These are phyloP conservation scores for Anthoceros angustus DNA, from an alignment of 225 moss, liverwort and hornwort genomes.

Conservation along the genomic window DNA sequence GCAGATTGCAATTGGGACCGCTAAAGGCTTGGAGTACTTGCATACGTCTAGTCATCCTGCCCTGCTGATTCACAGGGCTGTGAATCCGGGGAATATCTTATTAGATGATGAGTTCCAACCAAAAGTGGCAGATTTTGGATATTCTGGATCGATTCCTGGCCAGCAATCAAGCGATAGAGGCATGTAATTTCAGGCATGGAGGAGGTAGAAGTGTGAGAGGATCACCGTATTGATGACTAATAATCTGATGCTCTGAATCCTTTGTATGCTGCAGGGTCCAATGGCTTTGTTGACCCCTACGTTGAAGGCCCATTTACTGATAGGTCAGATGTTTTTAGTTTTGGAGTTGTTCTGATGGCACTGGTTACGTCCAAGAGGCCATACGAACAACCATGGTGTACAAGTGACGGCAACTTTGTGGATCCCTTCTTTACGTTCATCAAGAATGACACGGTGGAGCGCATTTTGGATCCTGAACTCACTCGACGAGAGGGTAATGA, in stretches of 20 bases:
- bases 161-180: too few relatives aligned
- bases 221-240: background rate
- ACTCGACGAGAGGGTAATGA: background rate
- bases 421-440: background rate
- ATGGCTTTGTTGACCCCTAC: background rate
- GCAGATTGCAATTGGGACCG: background rate
- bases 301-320: background rate
- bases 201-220: background rate
- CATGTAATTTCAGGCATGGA: too few relatives aligned
- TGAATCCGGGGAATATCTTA: background rate
- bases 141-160: too few relatives aligned
- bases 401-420: background rate
- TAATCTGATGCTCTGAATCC: background rate
- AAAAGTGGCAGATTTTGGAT: background rate
- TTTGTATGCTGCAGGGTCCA: background rate
- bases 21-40: conserved; percentile 1
- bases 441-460: background rate
- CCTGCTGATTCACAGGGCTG: background rate
- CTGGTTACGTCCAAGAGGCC: background rate
- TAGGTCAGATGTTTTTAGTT: background rate
- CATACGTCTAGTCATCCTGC: background rate
- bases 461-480: background rate
- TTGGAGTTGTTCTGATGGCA: background rate
- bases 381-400: background rate
- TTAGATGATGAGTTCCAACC: background rate